Conservation (phyloP, 2,329 filamentous ascomycete genomes). For the Aureobasidium namibiae region DNA sequence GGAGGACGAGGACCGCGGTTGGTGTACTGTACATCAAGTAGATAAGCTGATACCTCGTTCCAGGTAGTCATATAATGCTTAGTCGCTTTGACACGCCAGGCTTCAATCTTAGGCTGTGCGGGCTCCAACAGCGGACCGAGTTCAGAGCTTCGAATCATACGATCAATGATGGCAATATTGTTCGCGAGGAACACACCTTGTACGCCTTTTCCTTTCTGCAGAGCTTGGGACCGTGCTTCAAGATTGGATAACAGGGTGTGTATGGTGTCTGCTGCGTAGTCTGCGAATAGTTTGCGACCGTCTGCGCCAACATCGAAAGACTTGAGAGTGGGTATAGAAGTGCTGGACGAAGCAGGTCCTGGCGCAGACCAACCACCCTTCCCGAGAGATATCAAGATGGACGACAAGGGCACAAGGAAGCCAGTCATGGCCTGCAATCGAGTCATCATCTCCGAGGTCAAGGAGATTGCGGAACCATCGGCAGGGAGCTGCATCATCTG, state of each 20-base stretch:
- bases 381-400: constrained; percentile 83
- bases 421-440: constrained; percentile 79
- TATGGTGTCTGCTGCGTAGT: constrained; percentile 85
- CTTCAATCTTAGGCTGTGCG: constrained; percentile 59
- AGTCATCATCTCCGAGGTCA: constrained; percentile 78
- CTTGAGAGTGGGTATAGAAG: constrained; percentile 60
- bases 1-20: constrained; percentile 64
- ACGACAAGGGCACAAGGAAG: constrained; percentile 77
- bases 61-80: constrained; percentile 77
- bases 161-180: constrained; percentile 73
- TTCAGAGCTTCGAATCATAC: constrained; percentile 74
- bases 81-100: constrained; percentile 80
- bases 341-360: constrained; percentile 48
- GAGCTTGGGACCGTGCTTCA: constrained; percentile 61
- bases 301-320: constrained; percentile 86
- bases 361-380: constrained; percentile 71
- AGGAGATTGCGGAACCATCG: constrained; percentile 69
- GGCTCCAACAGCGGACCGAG: constrained; percentile 57
- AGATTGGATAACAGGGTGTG: constrained; percentile 69
- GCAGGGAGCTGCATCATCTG: constrained; percentile 60
- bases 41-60: constrained; percentile 75
- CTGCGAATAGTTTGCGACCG: constrained; percentile 75
- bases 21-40: constrained; percentile 89
- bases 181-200: constrained; percentile 90
- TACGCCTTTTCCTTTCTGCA: constrained; percentile 69